Percentiles rank a stretch among this genome's conserved stretches.
Evolutionary conservation across 306 rosid genomes (phyloP).

Genomic region (Prunus mongolica): DNA sequence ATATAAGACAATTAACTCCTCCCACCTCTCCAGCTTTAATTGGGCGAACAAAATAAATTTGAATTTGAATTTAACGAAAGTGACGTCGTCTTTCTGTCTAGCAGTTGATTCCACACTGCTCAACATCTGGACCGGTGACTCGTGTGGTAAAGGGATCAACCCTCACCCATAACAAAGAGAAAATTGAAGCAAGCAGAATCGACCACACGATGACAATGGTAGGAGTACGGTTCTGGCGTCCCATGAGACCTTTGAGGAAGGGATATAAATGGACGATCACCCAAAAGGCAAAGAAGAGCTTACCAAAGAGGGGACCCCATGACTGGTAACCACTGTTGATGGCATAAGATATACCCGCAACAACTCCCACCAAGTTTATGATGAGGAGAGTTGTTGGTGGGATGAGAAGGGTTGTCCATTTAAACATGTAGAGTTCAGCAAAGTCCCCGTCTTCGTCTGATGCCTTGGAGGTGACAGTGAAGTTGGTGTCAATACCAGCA

Average conservation of each 20-base stretch:
- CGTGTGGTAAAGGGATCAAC: constrained; percentile 81
- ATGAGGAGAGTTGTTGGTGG: constrained; percentile 93
- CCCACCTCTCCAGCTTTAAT: constrained; percentile 9
- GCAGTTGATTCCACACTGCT: constrained; percentile 94
- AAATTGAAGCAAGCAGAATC: constrained; percentile 84
- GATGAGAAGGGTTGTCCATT: constrained; percentile 95
- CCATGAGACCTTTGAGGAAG: constrained; percentile 99
- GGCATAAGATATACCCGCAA: constrained; percentile 91
- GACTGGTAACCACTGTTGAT: constrained; percentile 95
- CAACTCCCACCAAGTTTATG: constrained; percentile 88
- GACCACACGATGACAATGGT: constrained; percentile 96
- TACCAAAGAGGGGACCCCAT: constrained; percentile 97
- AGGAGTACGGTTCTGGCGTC: constrained; percentile 92
- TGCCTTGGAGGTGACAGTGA: constrained; percentile 97
- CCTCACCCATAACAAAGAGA: constrained; percentile 88
- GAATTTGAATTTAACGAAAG: background rate
- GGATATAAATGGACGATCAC: constrained; percentile 93
- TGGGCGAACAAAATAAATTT: background rate
- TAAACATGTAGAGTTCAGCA: constrained; percentile 83
- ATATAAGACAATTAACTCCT: background rate
- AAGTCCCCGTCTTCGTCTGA: constrained; percentile 92
- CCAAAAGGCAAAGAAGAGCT: constrained; percentile 98
- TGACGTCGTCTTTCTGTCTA: constrained; percentile 20
- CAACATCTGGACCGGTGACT: constrained; percentile 81
- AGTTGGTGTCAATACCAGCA: constrained; percentile 94